A percentile compares a stretch with the other conserved stretches of the same genome.
phyloP scores from a whole-genome alignment of 129 eudicot genomes.

The Dittrichia graveolens region DNA sequence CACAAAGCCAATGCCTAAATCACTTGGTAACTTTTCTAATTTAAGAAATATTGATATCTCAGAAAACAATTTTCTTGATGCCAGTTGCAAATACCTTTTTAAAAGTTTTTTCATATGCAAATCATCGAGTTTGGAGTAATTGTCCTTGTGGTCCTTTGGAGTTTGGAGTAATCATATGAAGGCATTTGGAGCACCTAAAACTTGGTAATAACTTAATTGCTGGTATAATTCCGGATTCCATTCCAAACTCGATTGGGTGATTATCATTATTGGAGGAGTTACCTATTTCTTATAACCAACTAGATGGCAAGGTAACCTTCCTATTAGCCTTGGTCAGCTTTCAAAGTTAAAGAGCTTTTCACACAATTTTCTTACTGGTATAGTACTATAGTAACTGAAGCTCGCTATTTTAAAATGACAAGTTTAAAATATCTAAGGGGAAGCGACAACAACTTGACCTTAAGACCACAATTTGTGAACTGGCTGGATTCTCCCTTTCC shows the following conservation, averaged over 20 bases:
- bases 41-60: constrained; percentile 2
- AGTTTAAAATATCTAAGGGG: constrained; percentile 1
- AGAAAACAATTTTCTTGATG: neutral
- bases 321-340: constrained; percentile 20
- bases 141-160: neutral
- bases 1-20: constrained; percentile 1
- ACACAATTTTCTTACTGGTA: constrained; percentile 28
- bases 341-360: constrained; percentile 8
- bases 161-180: neutral
- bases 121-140: neutral
- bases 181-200: neutral
- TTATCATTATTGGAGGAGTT: neutral
- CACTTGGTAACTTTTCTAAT: constrained; percentile 1
- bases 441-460: constrained; percentile 23
- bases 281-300: constrained; percentile 4
- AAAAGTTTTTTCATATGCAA: constrained; percentile 14
- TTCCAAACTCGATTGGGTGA: constrained; percentile 1
- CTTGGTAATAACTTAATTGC: neutral
- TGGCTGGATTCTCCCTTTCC: neutral
- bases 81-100: neutral
- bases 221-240: neutral
- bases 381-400: constrained; percentile 39
- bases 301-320: neutral
- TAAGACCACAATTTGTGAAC: neutral
- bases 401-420: constrained; percentile 27